Evolutionary conservation across 441 rosid species (phyloP), one percentile per base, ranked within the genome.

Genomic region (Kokia cookei): DNA sequence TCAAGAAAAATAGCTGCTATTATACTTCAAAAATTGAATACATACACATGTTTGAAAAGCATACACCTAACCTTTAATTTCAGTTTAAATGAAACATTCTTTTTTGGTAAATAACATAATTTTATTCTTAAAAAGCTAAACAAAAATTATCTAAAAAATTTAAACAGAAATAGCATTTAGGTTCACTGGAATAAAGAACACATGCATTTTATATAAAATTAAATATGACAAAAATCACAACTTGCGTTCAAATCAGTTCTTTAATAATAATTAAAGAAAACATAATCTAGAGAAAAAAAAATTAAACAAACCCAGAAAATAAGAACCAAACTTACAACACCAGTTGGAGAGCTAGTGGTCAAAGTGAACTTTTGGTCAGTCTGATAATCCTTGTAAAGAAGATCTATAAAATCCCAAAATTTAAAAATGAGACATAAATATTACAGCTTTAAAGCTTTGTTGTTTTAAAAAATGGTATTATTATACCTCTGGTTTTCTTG

Each of bases 321-420:
- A n/a, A 10, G 60, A 47, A 45, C 11, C 4, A 15, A 80, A 89
- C 95, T 91, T 81, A 92, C 99, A 76, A 91, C 97, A 50, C 99
- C 97, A 66, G 93, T 85, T 1, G 91, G 79, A 69, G 98, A 92
- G 73, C 54, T 86, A 40, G 97, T 94, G 24, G 94, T 82, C 79
- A 93, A 37, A 68, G 87, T 87, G 88, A 96, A 84, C 86, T 93
- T 93, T 45, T 94, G 93, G 85, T 92, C 98, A 32, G 86, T 88
- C 87, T 96, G 98, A 81, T 93, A 92, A 67, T 92, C 98, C 88
- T 81, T 96, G 92, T 89, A 87, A 51, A 96, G 78, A 67, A 94
- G 96, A 91, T 96, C 98, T 96, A 66, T 22, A 67, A 48, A 51
- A 14, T 51, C 58, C 77, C 68, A 45, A 3, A 29, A 5, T 4